phyloP scores from a whole-genome alignment of 208 protist genomes.

The Crithidia thermophila region DNA sequence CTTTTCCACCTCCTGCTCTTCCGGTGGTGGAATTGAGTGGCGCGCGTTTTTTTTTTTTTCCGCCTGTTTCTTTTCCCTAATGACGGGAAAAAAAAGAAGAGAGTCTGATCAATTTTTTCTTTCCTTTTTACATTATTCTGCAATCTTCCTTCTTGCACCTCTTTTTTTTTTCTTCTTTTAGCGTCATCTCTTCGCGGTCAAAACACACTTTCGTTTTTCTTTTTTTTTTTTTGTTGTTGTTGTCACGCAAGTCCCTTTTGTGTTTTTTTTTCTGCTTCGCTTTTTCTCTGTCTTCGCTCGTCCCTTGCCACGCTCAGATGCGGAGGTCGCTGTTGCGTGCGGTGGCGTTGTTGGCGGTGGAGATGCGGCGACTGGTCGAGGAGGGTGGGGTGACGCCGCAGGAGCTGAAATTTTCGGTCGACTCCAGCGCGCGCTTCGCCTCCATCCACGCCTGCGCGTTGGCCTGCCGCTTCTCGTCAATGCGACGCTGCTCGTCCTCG shows the following conservation, averaged over 20 bases:
- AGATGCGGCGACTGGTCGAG: neutral
- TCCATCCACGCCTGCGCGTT: constrained; percentile 44
- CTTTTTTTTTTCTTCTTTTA: neutral
- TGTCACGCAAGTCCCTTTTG: no score
- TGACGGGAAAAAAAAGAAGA: neutral
- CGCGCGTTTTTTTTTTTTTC: neutral
- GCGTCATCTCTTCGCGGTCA: neutral
- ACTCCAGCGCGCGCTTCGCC: constrained; percentile 41
- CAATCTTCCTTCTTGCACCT: neutral
- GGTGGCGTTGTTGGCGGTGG: neutral
- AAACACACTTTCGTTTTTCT: no score
- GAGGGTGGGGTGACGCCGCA: neutral
- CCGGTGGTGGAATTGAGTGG: no score
- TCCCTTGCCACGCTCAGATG: no score
- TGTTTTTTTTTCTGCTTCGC: no score
- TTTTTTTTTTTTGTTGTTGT: no score
- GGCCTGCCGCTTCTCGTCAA: constrained; percentile 42
- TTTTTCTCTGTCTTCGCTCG: no score
- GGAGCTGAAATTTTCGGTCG: constrained; percentile 12
- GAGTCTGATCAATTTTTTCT: neutral
- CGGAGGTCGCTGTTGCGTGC: no score
- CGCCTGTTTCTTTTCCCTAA: no score
- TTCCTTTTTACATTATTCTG: neutral
- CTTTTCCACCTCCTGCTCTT: no score
- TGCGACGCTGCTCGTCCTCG: constrained; percentile 32